Evolutionary conservation across 352 stramenopile species (phyloP).

Genomic region (Phytophthora ramorum): DNA sequence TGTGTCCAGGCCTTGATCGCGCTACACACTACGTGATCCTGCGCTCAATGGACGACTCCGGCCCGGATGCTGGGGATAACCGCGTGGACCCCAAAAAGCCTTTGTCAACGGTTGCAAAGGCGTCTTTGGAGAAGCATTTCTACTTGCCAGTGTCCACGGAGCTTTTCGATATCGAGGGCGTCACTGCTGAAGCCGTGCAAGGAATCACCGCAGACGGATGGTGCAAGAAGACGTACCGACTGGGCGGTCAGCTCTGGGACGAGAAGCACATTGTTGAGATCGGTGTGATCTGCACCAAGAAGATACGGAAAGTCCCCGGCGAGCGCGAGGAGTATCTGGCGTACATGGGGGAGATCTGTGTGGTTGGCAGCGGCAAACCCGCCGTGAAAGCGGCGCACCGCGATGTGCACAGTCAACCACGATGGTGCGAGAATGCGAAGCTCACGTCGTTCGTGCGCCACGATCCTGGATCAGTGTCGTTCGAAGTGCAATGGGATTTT

Average conservation of each 20-base stretch:
- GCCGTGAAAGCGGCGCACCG: slow-evolving; percentile 16
- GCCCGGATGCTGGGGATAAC: slow-evolving; percentile 8
- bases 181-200: slow-evolving; percentile 17
- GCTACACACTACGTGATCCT: slow-evolving; percentile 50
- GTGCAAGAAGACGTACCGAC: slow-evolving; percentile 50
- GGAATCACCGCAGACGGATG: slow-evolving; percentile 33
- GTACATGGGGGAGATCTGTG: slow-evolving; percentile 43
- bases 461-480: slow-evolving; percentile 28
- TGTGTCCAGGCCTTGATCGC: slow-evolving; percentile 48
- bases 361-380: slow-evolving; percentile 30
- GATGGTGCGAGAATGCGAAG: slow-evolving; percentile 26
- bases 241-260: slow-evolving; percentile 50
- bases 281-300: slow-evolving; percentile 46
- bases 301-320: slow-evolving; percentile 20
- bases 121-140: slow-evolving; percentile 42
- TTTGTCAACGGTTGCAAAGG: slow-evolving; percentile 38
- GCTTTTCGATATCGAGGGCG: slow-evolving; percentile 28
- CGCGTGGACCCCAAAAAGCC: slow-evolving; percentile 18
- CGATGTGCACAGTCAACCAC: slow-evolving; percentile 28
- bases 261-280: slow-evolving; percentile 56
- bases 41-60: slow-evolving; percentile 37
- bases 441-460: slow-evolving; percentile 29
- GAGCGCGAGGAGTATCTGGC: slow-evolving; percentile 38
- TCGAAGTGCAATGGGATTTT: slow-evolving; percentile 42
- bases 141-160: slow-evolving; percentile 42